phyloP scores from a whole-genome alignment of 192 early-diverging fungal species.

The Allomyces macrogynus region DNA sequence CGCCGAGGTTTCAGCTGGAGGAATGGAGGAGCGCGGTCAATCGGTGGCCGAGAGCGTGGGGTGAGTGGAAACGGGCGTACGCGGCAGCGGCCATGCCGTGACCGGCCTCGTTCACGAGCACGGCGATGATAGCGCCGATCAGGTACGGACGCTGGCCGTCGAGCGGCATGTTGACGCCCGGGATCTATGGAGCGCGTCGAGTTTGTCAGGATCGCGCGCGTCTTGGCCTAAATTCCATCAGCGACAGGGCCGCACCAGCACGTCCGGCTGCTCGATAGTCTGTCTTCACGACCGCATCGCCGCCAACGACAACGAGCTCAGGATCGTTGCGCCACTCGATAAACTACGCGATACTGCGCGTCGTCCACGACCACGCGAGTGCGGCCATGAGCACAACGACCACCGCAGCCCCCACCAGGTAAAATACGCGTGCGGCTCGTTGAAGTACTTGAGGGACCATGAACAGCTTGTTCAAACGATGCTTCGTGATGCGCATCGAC shows the following conservation, averaged over 20 bases:
- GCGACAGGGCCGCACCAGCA: neutral
- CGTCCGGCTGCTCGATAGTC: neutral
- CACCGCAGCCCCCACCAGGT: neutral
- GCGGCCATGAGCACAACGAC: neutral
- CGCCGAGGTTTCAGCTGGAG: neutral
- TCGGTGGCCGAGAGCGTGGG: no score
- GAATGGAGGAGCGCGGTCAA: neutral
- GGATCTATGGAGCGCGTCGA: neutral
- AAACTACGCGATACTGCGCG: no score
- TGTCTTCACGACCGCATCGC: no score
- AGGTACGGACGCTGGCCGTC: neutral
- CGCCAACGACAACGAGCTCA: no score
- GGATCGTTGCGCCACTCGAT: neutral
- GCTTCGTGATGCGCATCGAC: neutral
- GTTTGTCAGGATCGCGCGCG: neutral
- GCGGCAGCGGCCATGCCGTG: neutral
- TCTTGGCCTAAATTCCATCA: neutral
- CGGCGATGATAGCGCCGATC: neutral
- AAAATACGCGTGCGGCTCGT: neutral
- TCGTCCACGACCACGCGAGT: neutral
- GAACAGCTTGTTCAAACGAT: neutral
- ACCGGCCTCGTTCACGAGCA: neutral
- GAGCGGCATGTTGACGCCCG: neutral
- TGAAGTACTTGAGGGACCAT: neutral
- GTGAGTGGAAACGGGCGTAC: neutral